A percentile compares a stretch with the other conserved stretches of the same genome.
phyloP scores from a whole-genome alignment of 192 early-diverging fungal species.

The Coemansia sp. region DNA sequence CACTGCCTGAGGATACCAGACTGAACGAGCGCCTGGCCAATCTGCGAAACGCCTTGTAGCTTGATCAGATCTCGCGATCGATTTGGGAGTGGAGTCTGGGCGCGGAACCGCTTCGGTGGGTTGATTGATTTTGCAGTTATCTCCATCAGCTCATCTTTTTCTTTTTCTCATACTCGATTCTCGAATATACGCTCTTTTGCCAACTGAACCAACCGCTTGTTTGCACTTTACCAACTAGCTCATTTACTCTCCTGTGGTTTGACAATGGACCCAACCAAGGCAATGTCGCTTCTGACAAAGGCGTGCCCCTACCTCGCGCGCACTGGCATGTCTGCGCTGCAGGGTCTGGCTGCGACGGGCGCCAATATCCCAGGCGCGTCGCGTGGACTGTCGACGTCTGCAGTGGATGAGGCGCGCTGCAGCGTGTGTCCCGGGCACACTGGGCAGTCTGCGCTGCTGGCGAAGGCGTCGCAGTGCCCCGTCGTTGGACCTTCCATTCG shows the following conservation, averaged over 20 bases:
- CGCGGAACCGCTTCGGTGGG: not conserved
- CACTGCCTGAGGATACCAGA: slow-evolving; percentile 58
- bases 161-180: slow-evolving; percentile 1
- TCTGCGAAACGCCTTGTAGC: slow-evolving; percentile 58
- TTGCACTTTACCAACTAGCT: not conserved
- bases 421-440: slow-evolving; percentile 52
- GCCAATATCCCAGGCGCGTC: slow-evolving; percentile 3
- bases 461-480: slow-evolving; percentile 54
- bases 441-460: slow-evolving; percentile 53
- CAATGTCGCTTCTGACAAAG: slow-evolving; percentile 51
- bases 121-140: not conserved
- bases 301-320: slow-evolving; percentile 55
- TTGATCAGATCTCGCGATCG: not conserved
- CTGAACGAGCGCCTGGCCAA: slow-evolving; percentile 64
- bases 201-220: not conserved
- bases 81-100: slow-evolving; percentile 5
- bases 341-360: slow-evolving; percentile 30
- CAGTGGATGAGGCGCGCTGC: slow-evolving; percentile 42
- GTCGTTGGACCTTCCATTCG: slow-evolving; percentile 51
- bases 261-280: slow-evolving; percentile 49
- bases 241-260: slow-evolving; percentile 1
- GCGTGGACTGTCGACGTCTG: slow-evolving; percentile 46
- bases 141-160: slow-evolving; percentile 1
- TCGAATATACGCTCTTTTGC: slow-evolving; percentile 2
- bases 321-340: slow-evolving; percentile 42